Evolutionary conservation across 2,329 filamentous ascomycete genomes (phyloP).

Genomic region (Onygenales sp.): DNA sequence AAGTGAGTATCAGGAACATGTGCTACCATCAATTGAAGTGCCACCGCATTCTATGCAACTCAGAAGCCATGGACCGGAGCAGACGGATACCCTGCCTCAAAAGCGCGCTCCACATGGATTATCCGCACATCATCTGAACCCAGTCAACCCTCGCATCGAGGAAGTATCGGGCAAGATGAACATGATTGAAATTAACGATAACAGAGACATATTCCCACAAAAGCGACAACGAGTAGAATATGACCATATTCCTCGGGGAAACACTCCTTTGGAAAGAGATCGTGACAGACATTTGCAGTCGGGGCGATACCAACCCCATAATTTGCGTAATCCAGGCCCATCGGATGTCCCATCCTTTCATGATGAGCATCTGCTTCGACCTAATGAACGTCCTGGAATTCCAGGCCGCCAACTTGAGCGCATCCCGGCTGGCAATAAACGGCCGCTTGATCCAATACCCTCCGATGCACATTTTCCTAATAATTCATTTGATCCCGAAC

Average conservation of each 20-base stretch:
- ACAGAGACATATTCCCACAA: conserved; percentile 16
- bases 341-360: conserved; percentile 7
- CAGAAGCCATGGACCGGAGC: conserved; percentile 15
- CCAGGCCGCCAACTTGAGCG: conserved; percentile 13
- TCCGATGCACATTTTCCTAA: conserved; percentile 11
- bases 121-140: conserved; percentile 12
- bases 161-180: conserved; percentile 15
- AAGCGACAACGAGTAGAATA: conserved; percentile 27
- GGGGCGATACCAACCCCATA: not conserved
- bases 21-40: conserved; percentile 28
- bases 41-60: conserved; percentile 14
- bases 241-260: conserved; percentile 9
- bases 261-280: not conserved
- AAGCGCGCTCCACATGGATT: conserved; percentile 20
- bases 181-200: conserved; percentile 16
- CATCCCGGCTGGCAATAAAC: conserved; percentile 5
- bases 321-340: not conserved
- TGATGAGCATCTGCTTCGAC: conserved; percentile 5
- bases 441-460: conserved; percentile 10
- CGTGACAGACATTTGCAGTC: not conserved
- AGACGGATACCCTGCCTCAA: conserved; percentile 18
- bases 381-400: conserved; percentile 10
- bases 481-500: conserved; percentile 12
- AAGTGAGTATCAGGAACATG: conserved; percentile 16
- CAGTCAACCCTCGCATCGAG: conserved; percentile 11